Evolutionary conservation across 1,284 basidiomycete species (phyloP).

Genomic region (Microstroma glucosiphilum): DNA sequence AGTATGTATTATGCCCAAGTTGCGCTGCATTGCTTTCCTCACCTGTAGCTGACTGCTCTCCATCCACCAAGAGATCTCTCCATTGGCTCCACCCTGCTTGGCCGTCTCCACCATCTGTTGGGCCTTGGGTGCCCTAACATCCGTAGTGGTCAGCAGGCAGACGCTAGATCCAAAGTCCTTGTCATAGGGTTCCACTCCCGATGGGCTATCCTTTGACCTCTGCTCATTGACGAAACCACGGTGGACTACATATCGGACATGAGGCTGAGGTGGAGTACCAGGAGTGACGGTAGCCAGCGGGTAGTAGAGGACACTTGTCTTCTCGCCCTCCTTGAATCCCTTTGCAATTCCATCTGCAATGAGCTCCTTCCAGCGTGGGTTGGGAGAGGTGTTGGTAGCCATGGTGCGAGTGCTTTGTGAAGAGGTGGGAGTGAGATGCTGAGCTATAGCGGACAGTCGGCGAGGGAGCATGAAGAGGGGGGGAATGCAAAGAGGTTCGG

Average conservation of each 20-base stretch:
- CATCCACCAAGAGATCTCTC: conserved; percentile 52
- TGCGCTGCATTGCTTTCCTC: not conserved
- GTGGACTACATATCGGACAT: conserved; percentile 48
- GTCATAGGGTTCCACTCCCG: conserved; percentile 29
- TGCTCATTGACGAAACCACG: conserved; percentile 52
- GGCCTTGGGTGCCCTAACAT: conserved; percentile 50
- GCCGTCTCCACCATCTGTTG: conserved; percentile 31
- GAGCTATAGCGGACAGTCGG: too few species aligned
- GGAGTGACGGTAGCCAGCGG: conserved; percentile 32
- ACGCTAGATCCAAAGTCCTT: conserved; percentile 35
- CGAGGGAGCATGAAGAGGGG: too few species aligned
- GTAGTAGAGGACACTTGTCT: conserved; percentile 41
- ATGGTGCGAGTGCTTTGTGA: not conserved
- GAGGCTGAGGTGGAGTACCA: not conserved
- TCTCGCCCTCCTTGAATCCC: conserved; percentile 38
- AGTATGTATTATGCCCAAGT: not conserved
- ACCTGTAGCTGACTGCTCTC: conserved; percentile 42
- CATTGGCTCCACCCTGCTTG: conserved; percentile 25
- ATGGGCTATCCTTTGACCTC: conserved; percentile 28
- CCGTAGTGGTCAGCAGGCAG: conserved; percentile 50
- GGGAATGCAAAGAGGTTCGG: too few species aligned
- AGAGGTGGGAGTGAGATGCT: too few species aligned
- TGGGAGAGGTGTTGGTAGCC: conserved; percentile 12
- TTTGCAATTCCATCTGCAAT: conserved; percentile 27
- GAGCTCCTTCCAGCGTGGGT: conserved; percentile 40